phyloP scores from a whole-genome alignment of 371 early-diverging fungal species.

The Haplosporangium sp. region DNA sequence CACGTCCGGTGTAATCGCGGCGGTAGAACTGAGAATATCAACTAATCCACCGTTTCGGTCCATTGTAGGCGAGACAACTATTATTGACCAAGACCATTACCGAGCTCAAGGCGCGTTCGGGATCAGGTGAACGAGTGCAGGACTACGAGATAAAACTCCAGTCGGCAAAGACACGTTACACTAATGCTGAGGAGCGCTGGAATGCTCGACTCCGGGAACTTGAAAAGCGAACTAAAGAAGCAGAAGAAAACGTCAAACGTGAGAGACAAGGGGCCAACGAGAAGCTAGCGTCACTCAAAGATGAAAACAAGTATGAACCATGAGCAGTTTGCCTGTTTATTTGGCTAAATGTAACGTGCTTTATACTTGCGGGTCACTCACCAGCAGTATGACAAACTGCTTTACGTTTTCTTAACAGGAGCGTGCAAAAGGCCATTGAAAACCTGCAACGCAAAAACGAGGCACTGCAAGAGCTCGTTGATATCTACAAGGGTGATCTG shows the following conservation, averaged over 20 bases:
- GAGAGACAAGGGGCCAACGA: slow-evolving; percentile 52
- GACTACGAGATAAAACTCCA: slow-evolving; percentile 42
- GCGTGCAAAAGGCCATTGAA: slow-evolving; percentile 34
- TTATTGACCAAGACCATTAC: slow-evolving; percentile 19
- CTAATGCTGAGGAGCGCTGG: slow-evolving; percentile 46
- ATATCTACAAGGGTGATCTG: slow-evolving; percentile 4
- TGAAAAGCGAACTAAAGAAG: slow-evolving; percentile 50
- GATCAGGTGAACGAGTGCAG: slow-evolving; percentile 14
- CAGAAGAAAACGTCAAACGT: slow-evolving; percentile 35
- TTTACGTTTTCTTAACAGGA: slow-evolving; percentile 12
- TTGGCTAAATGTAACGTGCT: background rate
- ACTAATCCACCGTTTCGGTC: no score
- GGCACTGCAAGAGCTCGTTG: slow-evolving; percentile 31
- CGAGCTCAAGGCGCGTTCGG: slow-evolving; percentile 26
- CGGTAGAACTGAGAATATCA: background rate
- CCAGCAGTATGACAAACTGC: background rate
- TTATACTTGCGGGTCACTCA: background rate
- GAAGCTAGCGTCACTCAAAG: slow-evolving; percentile 30
- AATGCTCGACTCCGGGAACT: slow-evolving; percentile 48
- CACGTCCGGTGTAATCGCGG: background rate
- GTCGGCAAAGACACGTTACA: slow-evolving; percentile 22
- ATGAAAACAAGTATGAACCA: slow-evolving; percentile 35
- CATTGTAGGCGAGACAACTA: slow-evolving; percentile 20
- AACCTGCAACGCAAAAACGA: slow-evolving; percentile 25
- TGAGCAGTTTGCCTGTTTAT: background rate